These are phyloP conservation scores for Coccinonectria pachysandricola DNA, from an alignment of 2,329 filamentous ascomycete genomes.

Conservation along the genomic window DNA sequence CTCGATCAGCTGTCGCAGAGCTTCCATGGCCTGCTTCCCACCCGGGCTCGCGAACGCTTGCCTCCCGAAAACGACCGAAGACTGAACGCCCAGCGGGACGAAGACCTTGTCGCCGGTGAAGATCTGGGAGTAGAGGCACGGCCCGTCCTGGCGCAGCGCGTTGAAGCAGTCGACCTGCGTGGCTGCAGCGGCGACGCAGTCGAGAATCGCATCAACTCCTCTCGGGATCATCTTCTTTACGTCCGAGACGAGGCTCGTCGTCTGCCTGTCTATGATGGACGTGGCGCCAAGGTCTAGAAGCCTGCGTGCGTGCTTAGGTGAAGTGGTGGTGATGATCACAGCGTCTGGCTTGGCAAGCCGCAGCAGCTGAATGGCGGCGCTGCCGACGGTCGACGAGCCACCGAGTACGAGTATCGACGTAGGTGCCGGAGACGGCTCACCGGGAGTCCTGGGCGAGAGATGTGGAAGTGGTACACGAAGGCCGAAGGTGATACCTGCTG, in stretches of 20 bases:
- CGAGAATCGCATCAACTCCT: conserved; percentile 12
- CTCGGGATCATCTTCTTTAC: conserved; percentile 1
- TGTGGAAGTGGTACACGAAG: conserved; percentile 10
- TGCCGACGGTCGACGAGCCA: conserved; percentile 10
- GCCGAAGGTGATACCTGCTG: conserved; percentile 9
- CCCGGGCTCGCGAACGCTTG: conserved; percentile 8
- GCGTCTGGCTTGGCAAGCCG: conserved; percentile 8
- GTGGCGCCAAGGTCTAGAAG: conserved; percentile 7
- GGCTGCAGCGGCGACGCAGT: conserved; percentile 11
- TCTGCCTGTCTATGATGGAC: conserved; percentile 4
- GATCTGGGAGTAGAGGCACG: conserved; percentile 10
- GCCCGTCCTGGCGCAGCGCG: conserved; percentile 2
- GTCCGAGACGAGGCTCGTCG: conserved; percentile 3
- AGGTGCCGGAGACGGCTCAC: neutral
- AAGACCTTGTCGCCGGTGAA: conserved; percentile 7
- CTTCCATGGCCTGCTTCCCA: conserved; percentile 7
- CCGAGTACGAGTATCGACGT: conserved; percentile 11
- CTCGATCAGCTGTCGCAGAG: conserved; percentile 5
- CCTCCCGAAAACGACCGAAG: conserved; percentile 7
- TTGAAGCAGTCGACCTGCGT: conserved; percentile 5
- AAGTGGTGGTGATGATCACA: conserved; percentile 7
- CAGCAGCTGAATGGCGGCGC: conserved; percentile 13
- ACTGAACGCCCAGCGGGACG: conserved; percentile 4
- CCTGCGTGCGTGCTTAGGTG: conserved; percentile 5
- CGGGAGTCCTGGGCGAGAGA: conserved; percentile 5